These are phyloP conservation scores for Erodium maritimum DNA, from an alignment of 345 rosid genomes.

Conservation along the genomic window DNA sequence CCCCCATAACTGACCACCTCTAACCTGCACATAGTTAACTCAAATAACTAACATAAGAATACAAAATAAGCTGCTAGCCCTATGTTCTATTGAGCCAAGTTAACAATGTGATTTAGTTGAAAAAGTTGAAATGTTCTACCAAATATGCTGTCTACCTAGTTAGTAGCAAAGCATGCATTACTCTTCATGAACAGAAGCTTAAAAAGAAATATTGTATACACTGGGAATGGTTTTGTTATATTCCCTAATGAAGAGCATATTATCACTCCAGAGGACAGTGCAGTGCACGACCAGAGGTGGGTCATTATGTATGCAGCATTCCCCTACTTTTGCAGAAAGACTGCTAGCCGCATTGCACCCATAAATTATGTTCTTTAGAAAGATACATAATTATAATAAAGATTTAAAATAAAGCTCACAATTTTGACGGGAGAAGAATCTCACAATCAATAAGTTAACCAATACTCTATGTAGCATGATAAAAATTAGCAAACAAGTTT, in stretches of 20 bases:
- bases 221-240: neutral
- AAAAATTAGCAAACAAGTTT: neutral
- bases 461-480: neutral
- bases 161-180: neutral
- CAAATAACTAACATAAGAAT: conserved; percentile 4
- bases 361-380: neutral
- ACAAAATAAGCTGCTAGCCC: neutral
- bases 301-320: too few species aligned
- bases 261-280: too few species aligned
- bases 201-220: neutral
- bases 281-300: too few species aligned
- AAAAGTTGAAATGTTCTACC: neutral
- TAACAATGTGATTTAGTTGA: neutral
- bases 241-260: neutral
- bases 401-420: neutral
- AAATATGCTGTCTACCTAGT: neutral
- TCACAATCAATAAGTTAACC: neutral
- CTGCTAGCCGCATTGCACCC: neutral
- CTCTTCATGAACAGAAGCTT: neutral
- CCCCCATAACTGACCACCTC: conserved; percentile 99
- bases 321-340: neutral
- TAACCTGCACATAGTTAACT: conserved; percentile 47
- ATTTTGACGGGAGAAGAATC: neutral
- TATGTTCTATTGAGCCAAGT: neutral
- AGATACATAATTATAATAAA: too few species aligned